Base-by-base conservation (phyloP, 1,284 basidiomycete genomes). In the Ceratobasidium sp. region DNA sequence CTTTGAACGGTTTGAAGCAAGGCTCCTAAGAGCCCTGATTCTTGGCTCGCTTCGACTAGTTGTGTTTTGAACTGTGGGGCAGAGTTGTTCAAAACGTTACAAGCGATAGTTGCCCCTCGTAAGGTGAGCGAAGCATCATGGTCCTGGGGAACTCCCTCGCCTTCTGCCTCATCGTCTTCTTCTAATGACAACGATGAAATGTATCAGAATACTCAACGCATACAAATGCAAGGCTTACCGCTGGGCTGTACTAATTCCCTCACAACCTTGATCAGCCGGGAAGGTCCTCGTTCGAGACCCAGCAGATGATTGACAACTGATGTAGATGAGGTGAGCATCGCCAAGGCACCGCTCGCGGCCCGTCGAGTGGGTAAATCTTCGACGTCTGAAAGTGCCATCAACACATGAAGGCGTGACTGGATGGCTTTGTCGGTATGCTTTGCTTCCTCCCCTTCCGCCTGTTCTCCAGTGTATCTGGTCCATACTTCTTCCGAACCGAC, bases 271-370 rank as follows among this genome's bases (percentile, higher is more conserved):
- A 38, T 52, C 40, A 67, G 34, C 50, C 62, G 62, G 27, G 50
- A 53, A 27, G 62, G 62, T 35, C 62, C 62, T 15, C 50, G 62
- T n/a, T 67, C 62, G 15, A 67, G 62, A 17, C 35, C 50, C 25
- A 67, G 62, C 62, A 67, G 29, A 4, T 35, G 54, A 40, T 42
- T 31, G 5, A 67, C 62, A 67, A 42, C 62, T 32, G 17, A 42
- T 12, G 50, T 15, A 17, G 88, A 84, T n/a, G 80, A 79, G 1
- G 89, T 90, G 65, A 97, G 78, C 45, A 88, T 89, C 2, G 95
- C 93, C 43, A 97, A 80, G 1, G 93, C 90, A 8, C 94, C 95
- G 0, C 91, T 87, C 0, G 94, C 92, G 8, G 95, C 95, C 5
- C 92, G 78, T 40, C 91, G 85, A 1, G 95, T 97, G 2, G 86